phyloP scores from a whole-genome alignment of 2,329 filamentous ascomycete species.

The Sclerotinia minor region DNA sequence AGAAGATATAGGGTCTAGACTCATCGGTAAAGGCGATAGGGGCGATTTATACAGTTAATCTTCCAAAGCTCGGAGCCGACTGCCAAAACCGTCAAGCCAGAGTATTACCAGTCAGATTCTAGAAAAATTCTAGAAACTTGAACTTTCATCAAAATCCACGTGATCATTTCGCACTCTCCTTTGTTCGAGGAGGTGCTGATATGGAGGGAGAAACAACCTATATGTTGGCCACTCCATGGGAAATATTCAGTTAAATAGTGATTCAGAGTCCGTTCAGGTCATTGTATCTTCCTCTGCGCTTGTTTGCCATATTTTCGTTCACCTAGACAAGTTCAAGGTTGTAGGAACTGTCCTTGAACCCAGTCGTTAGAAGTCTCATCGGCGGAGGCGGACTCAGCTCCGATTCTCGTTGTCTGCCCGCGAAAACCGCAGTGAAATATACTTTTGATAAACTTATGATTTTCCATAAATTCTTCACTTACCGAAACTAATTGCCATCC shows the following conservation, averaged over 20 bases:
- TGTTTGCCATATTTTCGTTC: not conserved
- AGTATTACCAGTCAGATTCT: not conserved
- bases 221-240: too few species aligned
- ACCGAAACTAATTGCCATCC: not conserved
- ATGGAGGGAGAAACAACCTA: not conserved
- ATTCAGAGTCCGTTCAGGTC: not conserved
- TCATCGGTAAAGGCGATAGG: not conserved
- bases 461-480: not conserved
- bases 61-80: too few species aligned
- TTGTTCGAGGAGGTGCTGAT: not conserved
- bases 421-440: not conserved
- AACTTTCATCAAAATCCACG: not conserved
- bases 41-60: too few species aligned
- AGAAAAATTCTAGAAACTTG: not conserved
- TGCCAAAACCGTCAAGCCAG: not conserved
- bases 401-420: not conserved
- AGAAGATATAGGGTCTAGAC: not conserved
- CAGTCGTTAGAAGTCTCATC: not conserved
- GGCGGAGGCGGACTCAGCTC: slow-evolving; percentile 10
- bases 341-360: not conserved
- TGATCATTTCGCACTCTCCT: not conserved
- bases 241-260: not conserved
- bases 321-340: not conserved
- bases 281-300: too few species aligned
- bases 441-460: not conserved